Evolutionary conservation across 2,329 filamentous ascomycete genomes (phyloP).

Genomic region (Ceratocystis lukuohia): DNA sequence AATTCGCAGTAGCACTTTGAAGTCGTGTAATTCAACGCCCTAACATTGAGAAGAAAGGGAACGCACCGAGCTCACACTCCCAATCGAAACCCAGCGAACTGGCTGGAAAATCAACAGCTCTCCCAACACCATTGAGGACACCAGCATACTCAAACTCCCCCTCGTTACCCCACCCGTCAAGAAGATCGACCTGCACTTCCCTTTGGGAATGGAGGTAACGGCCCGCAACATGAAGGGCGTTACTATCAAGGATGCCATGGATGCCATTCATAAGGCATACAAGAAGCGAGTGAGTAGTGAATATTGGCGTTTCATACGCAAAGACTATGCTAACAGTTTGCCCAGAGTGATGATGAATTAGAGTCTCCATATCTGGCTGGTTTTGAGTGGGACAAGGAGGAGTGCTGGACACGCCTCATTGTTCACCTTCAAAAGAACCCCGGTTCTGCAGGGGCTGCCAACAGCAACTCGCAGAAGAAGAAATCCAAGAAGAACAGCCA

Average conservation of each 20-base stretch:
- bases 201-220: conserved; percentile 71
- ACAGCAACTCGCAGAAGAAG: conserved; percentile 38
- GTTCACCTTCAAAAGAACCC: conserved; percentile 67
- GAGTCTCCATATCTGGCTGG: conserved; percentile 77
- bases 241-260: conserved; percentile 91
- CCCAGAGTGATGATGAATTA: conserved; percentile 78
- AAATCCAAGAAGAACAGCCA: conserved; percentile 48
- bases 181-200: conserved; percentile 89
- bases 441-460: conserved; percentile 34
- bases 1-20: background rate
- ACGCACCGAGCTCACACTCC: conserved; percentile 56
- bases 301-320: background rate
- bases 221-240: conserved; percentile 88
- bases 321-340: too few species aligned
- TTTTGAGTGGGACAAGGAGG: conserved; percentile 93
- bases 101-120: conserved; percentile 95
- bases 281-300: conserved; percentile 70
- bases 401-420: conserved; percentile 75
- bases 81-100: conserved; percentile 71
- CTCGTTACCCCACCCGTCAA: conserved; percentile 75
- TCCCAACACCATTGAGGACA: conserved; percentile 63
- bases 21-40: background rate
- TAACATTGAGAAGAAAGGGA: conserved; percentile 49
- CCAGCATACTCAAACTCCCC: conserved; percentile 65
- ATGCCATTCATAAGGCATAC: conserved; percentile 90